These are phyloP conservation scores for Kodamaea neixiangensis DNA, from an alignment of 805 yeast species.

Conservation along the genomic window DNA sequence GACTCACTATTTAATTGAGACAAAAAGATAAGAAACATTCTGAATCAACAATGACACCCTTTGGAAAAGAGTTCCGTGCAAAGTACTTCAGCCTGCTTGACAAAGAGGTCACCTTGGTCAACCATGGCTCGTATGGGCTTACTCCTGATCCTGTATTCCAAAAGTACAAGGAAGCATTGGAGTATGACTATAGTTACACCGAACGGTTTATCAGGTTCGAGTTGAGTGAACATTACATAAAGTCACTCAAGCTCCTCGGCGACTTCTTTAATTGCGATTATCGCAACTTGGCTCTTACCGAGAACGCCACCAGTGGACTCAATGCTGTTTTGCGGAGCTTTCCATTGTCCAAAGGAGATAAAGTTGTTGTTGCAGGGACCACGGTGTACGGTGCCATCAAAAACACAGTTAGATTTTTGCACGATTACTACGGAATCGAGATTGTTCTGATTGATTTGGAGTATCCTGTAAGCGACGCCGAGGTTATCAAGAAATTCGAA, in stretches of 20 bases:
- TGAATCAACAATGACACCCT: constrained; percentile 17
- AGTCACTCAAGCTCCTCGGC: constrained; percentile 40
- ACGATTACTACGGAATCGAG: constrained; percentile 21
- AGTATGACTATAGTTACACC: constrained; percentile 39
- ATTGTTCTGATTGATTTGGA: constrained; percentile 18
- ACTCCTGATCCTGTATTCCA: constrained; percentile 51
- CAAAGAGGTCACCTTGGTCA: constrained; percentile 46
- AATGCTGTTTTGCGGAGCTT: constrained; percentile 57
- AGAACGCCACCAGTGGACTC: constrained; percentile 63
- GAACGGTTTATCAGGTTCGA: constrained; percentile 43
- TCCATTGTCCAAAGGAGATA: constrained; percentile 54
- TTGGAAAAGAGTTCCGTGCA: constrained; percentile 53
- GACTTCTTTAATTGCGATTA: constrained; percentile 48
- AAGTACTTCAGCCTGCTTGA: constrained; percentile 48
- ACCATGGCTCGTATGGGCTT: constrained; percentile 68
- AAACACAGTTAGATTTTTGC: constrained; percentile 46
- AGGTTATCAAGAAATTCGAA: constrained; percentile 26
- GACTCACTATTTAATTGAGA: neutral
- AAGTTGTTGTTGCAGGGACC: constrained; percentile 44
- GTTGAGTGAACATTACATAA: constrained; percentile 27
- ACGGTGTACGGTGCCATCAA: constrained; percentile 57
- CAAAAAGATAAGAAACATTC: neutral
- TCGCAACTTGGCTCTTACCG: constrained; percentile 51
- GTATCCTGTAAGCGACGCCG: constrained; percentile 19
- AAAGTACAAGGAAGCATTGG: constrained; percentile 28